phyloP scores from a whole-genome alignment of 768 basidiomycete species.

The Podaxis sp. region DNA sequence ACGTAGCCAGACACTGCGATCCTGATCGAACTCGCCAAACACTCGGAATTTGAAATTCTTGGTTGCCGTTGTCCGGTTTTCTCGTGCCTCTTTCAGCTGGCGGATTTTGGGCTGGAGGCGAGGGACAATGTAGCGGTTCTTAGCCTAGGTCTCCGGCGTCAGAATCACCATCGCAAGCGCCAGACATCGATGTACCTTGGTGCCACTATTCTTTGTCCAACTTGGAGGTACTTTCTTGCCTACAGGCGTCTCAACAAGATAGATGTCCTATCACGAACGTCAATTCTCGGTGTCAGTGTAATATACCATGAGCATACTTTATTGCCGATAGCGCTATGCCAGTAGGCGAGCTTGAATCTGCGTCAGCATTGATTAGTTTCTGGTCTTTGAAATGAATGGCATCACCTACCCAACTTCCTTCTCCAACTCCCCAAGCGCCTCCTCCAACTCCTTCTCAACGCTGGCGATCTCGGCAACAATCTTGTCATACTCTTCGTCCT shows the following conservation, averaged over 20 bases:
- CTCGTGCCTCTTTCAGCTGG: slow-evolving; percentile 88
- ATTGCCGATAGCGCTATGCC: slow-evolving; percentile 72
- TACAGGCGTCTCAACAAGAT: slow-evolving; percentile 72
- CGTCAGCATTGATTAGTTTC: not conserved
- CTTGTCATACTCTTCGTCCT: slow-evolving; percentile 80
- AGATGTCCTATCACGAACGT: slow-evolving; percentile 70
- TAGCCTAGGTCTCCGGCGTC: slow-evolving; percentile 40
- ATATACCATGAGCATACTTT: slow-evolving; percentile 45
- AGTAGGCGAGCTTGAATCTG: slow-evolving; percentile 32
- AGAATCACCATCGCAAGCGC: not conserved
- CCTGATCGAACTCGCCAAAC: slow-evolving; percentile 77
- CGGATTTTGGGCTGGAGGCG: slow-evolving; percentile 69
- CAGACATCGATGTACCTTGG: slow-evolving; percentile 53
- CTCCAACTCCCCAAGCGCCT: slow-evolving; percentile 58
- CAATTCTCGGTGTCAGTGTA: not conserved
- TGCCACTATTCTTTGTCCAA: slow-evolving; percentile 78
- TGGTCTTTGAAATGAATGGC: not conserved
- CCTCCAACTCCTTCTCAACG: slow-evolving; percentile 71
- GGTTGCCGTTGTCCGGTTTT: slow-evolving; percentile 75
- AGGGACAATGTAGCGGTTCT: slow-evolving; percentile 74
- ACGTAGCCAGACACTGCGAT: slow-evolving; percentile 79
- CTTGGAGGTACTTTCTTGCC: slow-evolving; percentile 66
- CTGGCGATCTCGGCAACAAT: slow-evolving; percentile 65
- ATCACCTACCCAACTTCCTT: slow-evolving; percentile 58
- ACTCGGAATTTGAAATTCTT: slow-evolving; percentile 80